Evolutionary conservation across 2,329 filamentous ascomycete species (phyloP), one percentile per base, ranked within the genome.

Genomic region (Xylariaceae sp.): DNA sequence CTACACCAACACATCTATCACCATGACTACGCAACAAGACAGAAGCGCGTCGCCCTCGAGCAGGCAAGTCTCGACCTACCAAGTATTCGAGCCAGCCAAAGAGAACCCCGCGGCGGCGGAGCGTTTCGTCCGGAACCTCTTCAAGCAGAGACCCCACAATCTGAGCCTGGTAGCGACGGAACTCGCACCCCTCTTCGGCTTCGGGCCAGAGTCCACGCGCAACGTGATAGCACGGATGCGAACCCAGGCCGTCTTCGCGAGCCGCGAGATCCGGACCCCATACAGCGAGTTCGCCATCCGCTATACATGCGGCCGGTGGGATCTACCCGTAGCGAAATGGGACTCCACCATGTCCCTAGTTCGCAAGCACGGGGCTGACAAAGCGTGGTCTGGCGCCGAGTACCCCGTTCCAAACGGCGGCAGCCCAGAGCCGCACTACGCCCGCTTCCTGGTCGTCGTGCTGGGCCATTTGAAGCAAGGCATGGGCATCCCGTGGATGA

Each of bases 161-260:
- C 34, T 59, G 1, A 58, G 63, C 5, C 44, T 56, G 5, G 62
- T 55, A 0, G 56, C 61, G 1, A 47, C 47, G 0, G 55, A 64
- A 36, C 43, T 68, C 12, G 58, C 63, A 2, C 58, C 58, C 1
- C 46, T 66, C 22, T 65, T 57, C 21, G 62, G 63, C 1, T 56
- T 68, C 12, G 62, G 63, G 0, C 36, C 51, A 1, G 47, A 48
- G 12, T 47, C 57, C 0, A 47, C n/a, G 37, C 16, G 10, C 7
- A 48, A 60, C 37, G 12, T 56, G 5, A 4, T 67, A 3, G 61
- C 60, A 2, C 50, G 49, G 6, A 39, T 50, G 9, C 49, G 59
- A 13, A 61, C 60, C 5, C 57, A 64, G 21, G 43, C 52, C 19
- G 47, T 67, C 3, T 65, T 67, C 34, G 49, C 16, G 18, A 57